Evolutionary conservation across 768 basidiomycete genomes (phyloP), one percentile per base, ranked within the genome.

Genomic region (Butyriboletus loyo): DNA sequence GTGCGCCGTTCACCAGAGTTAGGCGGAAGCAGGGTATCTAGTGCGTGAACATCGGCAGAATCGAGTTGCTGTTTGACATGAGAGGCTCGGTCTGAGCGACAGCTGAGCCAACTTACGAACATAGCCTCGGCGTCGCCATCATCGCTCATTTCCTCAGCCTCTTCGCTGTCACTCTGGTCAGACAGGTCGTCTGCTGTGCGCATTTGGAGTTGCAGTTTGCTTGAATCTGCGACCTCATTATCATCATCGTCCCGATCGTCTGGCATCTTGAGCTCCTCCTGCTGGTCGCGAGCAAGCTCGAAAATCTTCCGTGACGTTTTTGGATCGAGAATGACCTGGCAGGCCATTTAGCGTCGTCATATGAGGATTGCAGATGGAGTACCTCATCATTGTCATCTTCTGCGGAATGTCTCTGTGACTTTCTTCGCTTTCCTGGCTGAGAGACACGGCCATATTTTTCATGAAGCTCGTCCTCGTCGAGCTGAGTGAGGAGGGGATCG

Each of bases 201-300:
- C 56, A 63, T 54, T 49, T 57, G 56, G 34, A 60, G 53, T 36
- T 71, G 56, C 39, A 71, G 30, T 45, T 56, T 56, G 62, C 55
- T n/a, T 46, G 65, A 62, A 31, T 69, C 65, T 10, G 66, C 31
- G 57, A 54, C 45, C 53, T 60, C 62, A 27, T 68, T 60, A 13
- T 74, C 73, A 11, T 73, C 71, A 19, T 73, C 72, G 30, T 81
- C 79, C 1, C 80, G 80, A 52, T 85, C 82, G 27, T 84, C 82
- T 17, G 75, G 74, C 60, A 83, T 77, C 49, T 83, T 84, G 4
- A 95, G 71, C 65, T 98, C 94, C 66, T 92, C 87, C 71, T 98
- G 94, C 70, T 99, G 96, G 60, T 90, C 87, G 65, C 82, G 80
- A 15, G 96, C 96, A 50, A 99, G 82, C 67, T 94, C 89, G 59